These are phyloP conservation scores for Pyrenophora seminiperda DNA, from an alignment of 2,329 filamentous ascomycete genomes.

Conservation along the genomic window DNA sequence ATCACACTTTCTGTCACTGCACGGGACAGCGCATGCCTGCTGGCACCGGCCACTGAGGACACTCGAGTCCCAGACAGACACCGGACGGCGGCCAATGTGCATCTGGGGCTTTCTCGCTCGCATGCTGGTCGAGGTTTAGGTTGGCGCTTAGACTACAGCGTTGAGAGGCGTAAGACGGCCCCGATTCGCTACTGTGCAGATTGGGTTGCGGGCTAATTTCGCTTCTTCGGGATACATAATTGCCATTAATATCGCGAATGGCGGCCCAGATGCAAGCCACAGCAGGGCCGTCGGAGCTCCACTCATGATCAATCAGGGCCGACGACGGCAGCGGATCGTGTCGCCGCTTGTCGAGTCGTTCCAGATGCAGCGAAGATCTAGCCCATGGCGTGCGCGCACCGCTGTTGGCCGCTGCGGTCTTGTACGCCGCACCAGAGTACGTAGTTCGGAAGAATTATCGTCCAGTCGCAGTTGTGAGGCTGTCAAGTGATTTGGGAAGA, in stretches of 20 bases:
- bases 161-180: conserved; percentile 32
- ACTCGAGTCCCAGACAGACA: conserved; percentile 28
- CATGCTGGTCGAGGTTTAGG: conserved; percentile 30
- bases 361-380: conserved; percentile 33
- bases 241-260: conserved; percentile 42
- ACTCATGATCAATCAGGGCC: conserved; percentile 16
- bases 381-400: conserved; percentile 27
- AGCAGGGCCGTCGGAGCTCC: conserved; percentile 21
- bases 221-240: conserved; percentile 29
- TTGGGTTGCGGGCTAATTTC: conserved; percentile 28
- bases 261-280: conserved; percentile 22
- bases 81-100: conserved; percentile 37
- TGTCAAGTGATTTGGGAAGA: conserved; percentile 4
- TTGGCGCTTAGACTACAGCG: conserved; percentile 44
- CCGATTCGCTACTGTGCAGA: conserved; percentile 37
- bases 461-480: conserved; percentile 14
- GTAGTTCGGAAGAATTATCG: conserved; percentile 12
- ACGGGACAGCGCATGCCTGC: conserved; percentile 40
- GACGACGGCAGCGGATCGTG: conserved; percentile 35
- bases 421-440: conserved; percentile 14
- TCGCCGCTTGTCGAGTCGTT: conserved; percentile 20
- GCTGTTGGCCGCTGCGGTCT: conserved; percentile 11
- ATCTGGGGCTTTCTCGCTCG: conserved; percentile 33
- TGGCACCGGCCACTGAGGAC: conserved; percentile 36
- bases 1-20: conserved; percentile 37